A percentile compares a stretch with the other conserved stretches of the same genome.
phyloP scores from a whole-genome alignment of 768 basidiomycete genomes.

The Cystofilobasidium bisporidii region DNA sequence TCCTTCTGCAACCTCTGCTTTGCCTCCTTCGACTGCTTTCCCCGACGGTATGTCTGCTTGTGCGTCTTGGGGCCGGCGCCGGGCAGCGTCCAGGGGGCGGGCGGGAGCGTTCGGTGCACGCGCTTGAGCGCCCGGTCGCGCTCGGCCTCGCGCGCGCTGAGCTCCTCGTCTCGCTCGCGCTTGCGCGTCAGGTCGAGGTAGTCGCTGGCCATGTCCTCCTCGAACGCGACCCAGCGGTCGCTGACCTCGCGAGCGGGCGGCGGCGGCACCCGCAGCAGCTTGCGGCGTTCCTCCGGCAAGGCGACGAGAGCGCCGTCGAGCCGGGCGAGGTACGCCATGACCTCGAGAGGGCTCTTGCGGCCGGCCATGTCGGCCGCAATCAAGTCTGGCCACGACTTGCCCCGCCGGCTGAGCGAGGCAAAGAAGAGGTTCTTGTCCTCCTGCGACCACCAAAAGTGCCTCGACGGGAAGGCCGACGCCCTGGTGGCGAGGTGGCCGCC shows the following conservation, averaged over 20 bases:
- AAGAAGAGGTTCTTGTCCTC: conserved; percentile 19
- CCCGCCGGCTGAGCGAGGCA: conserved; percentile 4
- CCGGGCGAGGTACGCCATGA: conserved; percentile 9
- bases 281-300: neutral
- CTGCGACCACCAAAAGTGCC: neutral
- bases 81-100: neutral
- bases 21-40: neutral
- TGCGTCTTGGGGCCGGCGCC: neutral
- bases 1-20: neutral
- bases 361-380: conserved; percentile 3
- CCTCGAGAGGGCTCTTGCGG: conserved; percentile 5
- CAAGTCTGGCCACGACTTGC: conserved; percentile 14
- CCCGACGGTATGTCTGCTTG: neutral
- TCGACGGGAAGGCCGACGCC: neutral
- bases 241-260: conserved; percentile 17
- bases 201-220: conserved; percentile 19
- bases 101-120: neutral
- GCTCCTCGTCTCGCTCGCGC: neutral
- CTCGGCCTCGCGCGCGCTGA: neutral
- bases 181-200: neutral
- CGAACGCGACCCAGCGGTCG: conserved; percentile 11
- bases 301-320: neutral
- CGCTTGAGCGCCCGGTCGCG: neutral
- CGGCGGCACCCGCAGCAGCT: neutral
- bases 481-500: neutral